Evolutionary conservation across 2,329 filamentous ascomycete genomes (phyloP).

Genomic region (Nothomitra cinnamomea): DNA sequence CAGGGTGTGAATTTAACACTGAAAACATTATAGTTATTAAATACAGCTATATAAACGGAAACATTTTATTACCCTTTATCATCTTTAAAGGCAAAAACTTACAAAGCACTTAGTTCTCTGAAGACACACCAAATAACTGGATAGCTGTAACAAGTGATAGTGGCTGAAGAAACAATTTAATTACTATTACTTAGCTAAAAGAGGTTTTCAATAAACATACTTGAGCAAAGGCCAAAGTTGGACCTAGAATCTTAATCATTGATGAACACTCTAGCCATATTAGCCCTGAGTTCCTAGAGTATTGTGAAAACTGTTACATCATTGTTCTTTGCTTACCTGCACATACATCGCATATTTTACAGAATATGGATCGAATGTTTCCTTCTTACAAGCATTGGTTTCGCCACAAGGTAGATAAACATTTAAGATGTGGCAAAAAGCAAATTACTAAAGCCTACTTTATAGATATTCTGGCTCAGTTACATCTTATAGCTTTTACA

Average conservation of each 20-base stretch:
- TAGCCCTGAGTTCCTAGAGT: too few relatives aligned
- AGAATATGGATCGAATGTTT: conserved; percentile 10
- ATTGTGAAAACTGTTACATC: too few relatives aligned
- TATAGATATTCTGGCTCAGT: too few relatives aligned
- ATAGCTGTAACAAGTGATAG: too few relatives aligned
- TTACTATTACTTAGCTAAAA: conserved; percentile 7
- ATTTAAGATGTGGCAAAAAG: neutral
- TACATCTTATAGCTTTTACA: too few relatives aligned
- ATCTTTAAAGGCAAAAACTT: neutral
- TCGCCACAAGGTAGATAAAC: neutral
- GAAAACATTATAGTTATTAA: conserved; percentile 11
- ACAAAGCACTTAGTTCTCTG: neutral
- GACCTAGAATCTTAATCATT: too few relatives aligned
- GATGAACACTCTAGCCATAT: too few relatives aligned
- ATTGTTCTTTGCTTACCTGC: too few relatives aligned
- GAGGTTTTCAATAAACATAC: conserved; percentile 6
- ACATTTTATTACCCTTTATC: conserved; percentile 3
- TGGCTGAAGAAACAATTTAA: conserved; percentile 11
- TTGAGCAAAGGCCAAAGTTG: conserved; percentile 1
- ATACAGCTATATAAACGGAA: conserved; percentile 6
- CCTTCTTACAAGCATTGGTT: conserved; percentile 2
- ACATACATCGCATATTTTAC: too few relatives aligned
- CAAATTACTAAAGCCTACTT: too few relatives aligned
- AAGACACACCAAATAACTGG: neutral
- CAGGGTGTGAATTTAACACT: conserved; percentile 1